Conservation (phyloP, 768 basidiomycete species). For the Psilocybe subaeruginosa region DNA sequence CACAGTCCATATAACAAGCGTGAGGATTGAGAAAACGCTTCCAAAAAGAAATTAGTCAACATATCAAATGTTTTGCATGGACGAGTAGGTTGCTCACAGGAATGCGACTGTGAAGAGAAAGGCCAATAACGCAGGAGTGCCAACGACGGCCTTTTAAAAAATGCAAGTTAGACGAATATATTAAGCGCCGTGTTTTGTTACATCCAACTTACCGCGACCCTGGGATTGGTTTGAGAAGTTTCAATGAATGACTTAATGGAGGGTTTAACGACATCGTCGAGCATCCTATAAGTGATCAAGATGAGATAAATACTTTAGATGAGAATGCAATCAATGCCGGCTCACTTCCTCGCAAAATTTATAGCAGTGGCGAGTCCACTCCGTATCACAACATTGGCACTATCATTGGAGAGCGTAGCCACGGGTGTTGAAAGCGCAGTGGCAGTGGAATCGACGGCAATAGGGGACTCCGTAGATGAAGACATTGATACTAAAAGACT, state of each 20-base stretch:
- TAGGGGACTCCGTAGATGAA: neutral
- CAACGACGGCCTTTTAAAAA: slow-evolving; percentile 11
- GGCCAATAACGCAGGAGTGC: slow-evolving; percentile 19
- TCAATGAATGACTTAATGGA: slow-evolving; percentile 16
- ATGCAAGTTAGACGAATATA: neutral
- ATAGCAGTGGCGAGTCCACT: neutral
- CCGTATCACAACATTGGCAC: neutral
- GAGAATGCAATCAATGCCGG: neutral
- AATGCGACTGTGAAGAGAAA: slow-evolving; percentile 13
- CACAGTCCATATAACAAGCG: slow-evolving; percentile 15
- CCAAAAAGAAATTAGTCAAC: neutral
- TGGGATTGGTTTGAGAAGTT: slow-evolving; percentile 19
- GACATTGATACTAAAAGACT: too few species aligned
- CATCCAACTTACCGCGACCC: slow-evolving; percentile 13
- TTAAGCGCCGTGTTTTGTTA: neutral
- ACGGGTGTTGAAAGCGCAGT: neutral
- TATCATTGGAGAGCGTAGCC: neutral
- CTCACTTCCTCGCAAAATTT: neutral
- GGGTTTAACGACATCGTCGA: slow-evolving; percentile 20
- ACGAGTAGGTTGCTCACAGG: slow-evolving; percentile 12
- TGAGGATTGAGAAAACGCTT: slow-evolving; percentile 15
- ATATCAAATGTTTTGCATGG: neutral
- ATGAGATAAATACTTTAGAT: neutral
- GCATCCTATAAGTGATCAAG: slow-evolving; percentile 7
- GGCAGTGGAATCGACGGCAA: neutral